Evolutionary conservation across 495 filamentous ascomycete genomes (phyloP).

Genomic region (Neurospora sublineolata): DNA sequence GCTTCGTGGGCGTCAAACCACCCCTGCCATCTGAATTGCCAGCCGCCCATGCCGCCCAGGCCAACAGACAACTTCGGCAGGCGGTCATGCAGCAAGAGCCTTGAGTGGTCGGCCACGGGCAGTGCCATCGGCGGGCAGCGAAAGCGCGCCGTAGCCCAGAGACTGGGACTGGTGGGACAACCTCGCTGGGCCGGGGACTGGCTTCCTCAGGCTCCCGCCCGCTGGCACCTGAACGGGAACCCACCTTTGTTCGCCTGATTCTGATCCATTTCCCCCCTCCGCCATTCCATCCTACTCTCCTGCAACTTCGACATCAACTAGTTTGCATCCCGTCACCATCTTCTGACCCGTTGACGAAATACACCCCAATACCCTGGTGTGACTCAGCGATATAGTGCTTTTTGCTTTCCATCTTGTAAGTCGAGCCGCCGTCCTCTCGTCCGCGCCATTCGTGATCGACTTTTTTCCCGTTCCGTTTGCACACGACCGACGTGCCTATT

Average conservation of each 20-base stretch:
- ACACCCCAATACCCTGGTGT: not conserved
- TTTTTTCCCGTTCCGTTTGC: not conserved
- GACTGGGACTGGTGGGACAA: not conserved
- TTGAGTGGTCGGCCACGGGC: not conserved
- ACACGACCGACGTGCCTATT: not conserved
- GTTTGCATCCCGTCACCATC: not conserved
- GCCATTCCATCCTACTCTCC: not conserved
- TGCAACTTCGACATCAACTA: not conserved
- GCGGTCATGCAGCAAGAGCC: not conserved
- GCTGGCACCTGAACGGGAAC: not conserved
- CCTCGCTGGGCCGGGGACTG: not conserved
- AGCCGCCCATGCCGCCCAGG: not conserved
- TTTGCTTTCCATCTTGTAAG: not conserved
- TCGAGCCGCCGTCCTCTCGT: not conserved
- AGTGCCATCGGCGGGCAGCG: not conserved
- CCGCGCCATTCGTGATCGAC: not conserved
- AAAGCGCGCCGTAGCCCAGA: not conserved
- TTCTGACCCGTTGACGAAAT: not conserved
- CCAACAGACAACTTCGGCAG: not conserved
- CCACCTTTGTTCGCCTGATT: not conserved
- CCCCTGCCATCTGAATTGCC: not conserved
- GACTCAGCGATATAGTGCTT: not conserved
- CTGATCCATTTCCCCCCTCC: not conserved
- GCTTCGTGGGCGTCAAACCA: not conserved
- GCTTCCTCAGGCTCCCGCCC: not conserved